Evolutionary conservation across 768 basidiomycete genomes (phyloP), one percentile per base, ranked within the genome.

Genomic region (Panellus pusillus): DNA sequence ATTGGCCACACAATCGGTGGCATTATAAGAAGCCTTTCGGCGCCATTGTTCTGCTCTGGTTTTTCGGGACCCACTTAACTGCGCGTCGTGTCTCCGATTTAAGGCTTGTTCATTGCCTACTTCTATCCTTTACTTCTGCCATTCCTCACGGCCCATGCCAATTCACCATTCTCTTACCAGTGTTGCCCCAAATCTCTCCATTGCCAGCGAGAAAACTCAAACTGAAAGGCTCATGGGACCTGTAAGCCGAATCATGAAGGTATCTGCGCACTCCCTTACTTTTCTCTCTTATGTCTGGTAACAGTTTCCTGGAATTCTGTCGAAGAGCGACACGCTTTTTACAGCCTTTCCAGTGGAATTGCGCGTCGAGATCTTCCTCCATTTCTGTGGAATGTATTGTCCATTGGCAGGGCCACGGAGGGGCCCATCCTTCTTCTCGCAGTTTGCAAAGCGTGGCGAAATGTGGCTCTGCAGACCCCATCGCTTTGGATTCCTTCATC

Each of bases 401-500:
- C 61, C n/a, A 62, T 78, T 31, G 61, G 58, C 48, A 31, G 42
- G 15, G 44, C 62, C 44, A 57, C 63, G 28, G 69, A 70, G 44
- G 71, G 70, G 0, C 78, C 79, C 15, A 54, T 76, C 29, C 42
- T 75, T 7, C 56, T 81, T 18, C 66, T 72, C 17, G 63, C 64
- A 36, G 73, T 82, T 13, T 78, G 75, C 55, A 64, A 64, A 2
- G 53, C 66, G 3, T 82, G 81, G 81, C 72, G 72, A 55, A 50
- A 63, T 4, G 50, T 80, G 13, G 73, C 67, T 20, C 44, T 68
- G 14, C 63, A 65, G 7, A 75, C 74, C 0, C 76, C 80, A 9
- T 69, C 67, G 47, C 63, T 82, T 20, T 82, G 81, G 81, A 72
- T 13, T 71, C 74, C 1, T 75, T 82, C 50, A 64, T 69, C 49